Evolutionary conservation across 2,329 filamentous ascomycete genomes (phyloP).

Genomic region (Ophioceras dolichostomum): DNA sequence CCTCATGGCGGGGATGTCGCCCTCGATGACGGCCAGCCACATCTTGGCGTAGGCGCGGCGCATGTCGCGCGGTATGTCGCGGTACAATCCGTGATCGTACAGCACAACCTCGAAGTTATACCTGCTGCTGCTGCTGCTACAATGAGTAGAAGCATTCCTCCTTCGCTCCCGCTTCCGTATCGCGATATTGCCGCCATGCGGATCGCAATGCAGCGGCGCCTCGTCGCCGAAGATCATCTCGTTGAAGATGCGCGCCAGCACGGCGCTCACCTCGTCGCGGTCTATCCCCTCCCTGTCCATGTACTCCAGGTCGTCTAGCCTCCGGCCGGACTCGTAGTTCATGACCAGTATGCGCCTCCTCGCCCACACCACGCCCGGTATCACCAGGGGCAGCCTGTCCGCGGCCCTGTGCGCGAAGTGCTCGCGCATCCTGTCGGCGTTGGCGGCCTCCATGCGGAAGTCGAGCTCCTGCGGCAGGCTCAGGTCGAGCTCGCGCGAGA

Average conservation of each 20-base stretch:
- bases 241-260: slow-evolving; percentile 87
- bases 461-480: slow-evolving; percentile 88
- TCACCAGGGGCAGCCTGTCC: slow-evolving; percentile 66
- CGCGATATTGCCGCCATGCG: slow-evolving; percentile 91
- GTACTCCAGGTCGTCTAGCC: slow-evolving; percentile 80
- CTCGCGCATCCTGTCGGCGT: slow-evolving; percentile 65
- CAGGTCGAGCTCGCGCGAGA: slow-evolving; percentile 83
- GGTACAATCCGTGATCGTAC: slow-evolving; percentile 94
- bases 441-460: slow-evolving; percentile 74
- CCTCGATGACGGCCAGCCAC: slow-evolving; percentile 91
- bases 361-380: slow-evolving; percentile 84
- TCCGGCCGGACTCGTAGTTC: slow-evolving; percentile 78
- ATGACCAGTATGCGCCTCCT: slow-evolving; percentile 86
- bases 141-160: no score
- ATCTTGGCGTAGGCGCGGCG: slow-evolving; percentile 88
- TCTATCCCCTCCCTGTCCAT: slow-evolving; percentile 80
- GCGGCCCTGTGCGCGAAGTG: slow-evolving; percentile 65
- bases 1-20: slow-evolving; percentile 76
- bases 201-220: slow-evolving; percentile 90
- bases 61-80: slow-evolving; percentile 70
- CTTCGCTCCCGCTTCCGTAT: slow-evolving; percentile 47
- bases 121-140: slow-evolving; percentile 33
- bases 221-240: slow-evolving; percentile 95
- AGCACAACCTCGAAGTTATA: slow-evolving; percentile 90
- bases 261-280: slow-evolving; percentile 87